Percentiles rank a stretch among this genome's conserved stretches.
Evolutionary conservation across 208 protist genomes (phyloP).

Genomic region (Acanthamoeba quina): DNA sequence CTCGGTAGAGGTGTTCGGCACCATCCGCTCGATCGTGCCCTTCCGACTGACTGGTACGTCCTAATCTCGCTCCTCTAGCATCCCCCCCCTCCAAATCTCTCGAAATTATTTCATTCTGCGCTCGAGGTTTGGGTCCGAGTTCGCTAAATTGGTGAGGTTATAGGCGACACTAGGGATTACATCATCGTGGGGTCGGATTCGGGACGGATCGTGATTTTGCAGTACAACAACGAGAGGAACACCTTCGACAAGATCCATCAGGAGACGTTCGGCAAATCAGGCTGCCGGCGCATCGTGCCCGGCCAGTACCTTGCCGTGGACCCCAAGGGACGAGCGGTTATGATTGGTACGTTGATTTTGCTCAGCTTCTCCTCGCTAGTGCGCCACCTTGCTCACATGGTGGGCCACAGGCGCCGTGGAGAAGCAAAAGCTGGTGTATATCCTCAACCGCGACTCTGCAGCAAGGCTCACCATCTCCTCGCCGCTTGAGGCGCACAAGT

Average conservation of each 20-base stretch:
- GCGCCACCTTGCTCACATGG: not conserved
- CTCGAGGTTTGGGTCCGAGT: not conserved
- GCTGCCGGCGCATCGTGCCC: slow-evolving; percentile 96
- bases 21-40: slow-evolving; percentile 90
- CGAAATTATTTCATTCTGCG: not conserved
- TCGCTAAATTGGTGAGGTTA: not conserved
- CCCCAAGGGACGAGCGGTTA: slow-evolving; percentile 95
- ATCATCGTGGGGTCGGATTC: slow-evolving; percentile 96
- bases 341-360: slow-evolving; percentile 92
- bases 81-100: slow-evolving; percentile 11
- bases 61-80: not conserved
- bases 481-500: slow-evolving; percentile 95
- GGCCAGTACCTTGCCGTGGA: slow-evolving; percentile 96
- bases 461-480: slow-evolving; percentile 94
- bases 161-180: slow-evolving; percentile 91
- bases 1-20: slow-evolving; percentile 91
- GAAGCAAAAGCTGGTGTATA: slow-evolving; percentile 97
- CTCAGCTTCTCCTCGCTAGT: not conserved
- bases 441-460: slow-evolving; percentile 93
- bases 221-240: slow-evolving; percentile 93
- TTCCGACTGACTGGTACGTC: slow-evolving; percentile 92
- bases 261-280: slow-evolving; percentile 97
- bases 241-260: slow-evolving; percentile 96
- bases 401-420: slow-evolving; percentile 89
- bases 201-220: slow-evolving; percentile 95